A percentile compares a stretch with the other conserved stretches of the same genome.
Conservation (phyloP, 169 alveolate species). For the Toxoplasma gondii region DNA sequence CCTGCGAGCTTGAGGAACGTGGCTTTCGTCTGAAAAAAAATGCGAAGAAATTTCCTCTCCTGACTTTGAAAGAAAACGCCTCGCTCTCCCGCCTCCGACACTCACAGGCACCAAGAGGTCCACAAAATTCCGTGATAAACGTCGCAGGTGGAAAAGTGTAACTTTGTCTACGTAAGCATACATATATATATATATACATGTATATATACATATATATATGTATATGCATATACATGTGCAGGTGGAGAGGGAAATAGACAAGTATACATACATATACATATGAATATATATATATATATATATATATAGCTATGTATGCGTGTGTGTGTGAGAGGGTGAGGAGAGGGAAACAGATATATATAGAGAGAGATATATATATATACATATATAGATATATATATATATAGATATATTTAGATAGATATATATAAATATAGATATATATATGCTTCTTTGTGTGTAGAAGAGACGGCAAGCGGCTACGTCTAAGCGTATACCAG, state of each 20-base stretch:
- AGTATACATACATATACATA: background rate
- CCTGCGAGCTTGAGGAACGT: constrained; percentile 99
- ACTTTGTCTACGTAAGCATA: background rate
- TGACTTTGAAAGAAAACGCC: background rate
- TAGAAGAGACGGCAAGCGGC: too few species aligned
- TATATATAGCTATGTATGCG: background rate
- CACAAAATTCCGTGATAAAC: background rate
- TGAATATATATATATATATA: too few species aligned
- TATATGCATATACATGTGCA: background rate
- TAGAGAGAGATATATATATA: background rate
- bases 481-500: too few species aligned
- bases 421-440: too few species aligned
- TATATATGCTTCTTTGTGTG: too few species aligned
- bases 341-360: background rate
- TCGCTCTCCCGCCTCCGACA: background rate
- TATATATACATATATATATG: background rate
- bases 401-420: background rate
- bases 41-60: background rate
- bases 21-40: constrained; percentile 89
- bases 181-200: background rate
- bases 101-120: background rate
- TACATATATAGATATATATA: background rate
- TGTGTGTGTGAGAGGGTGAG: background rate
- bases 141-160: background rate
- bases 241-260: background rate